These are phyloP conservation scores for Chrysosphaeria jannelii DNA, from an alignment of 2,329 filamentous ascomycete species.

Conservation along the genomic window DNA sequence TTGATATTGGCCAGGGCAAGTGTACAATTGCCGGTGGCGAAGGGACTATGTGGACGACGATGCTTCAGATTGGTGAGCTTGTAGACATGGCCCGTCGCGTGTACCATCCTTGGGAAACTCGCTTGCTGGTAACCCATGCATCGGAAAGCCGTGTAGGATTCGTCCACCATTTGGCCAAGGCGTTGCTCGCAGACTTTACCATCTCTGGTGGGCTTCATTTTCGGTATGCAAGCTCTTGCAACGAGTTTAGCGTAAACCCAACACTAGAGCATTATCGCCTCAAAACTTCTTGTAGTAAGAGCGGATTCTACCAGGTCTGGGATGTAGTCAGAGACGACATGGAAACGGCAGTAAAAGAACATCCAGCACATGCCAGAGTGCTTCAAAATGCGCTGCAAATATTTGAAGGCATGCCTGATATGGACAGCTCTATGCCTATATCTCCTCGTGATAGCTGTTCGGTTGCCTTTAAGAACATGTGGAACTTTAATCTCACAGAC, in stretches of 20 bases:
- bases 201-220: slow-evolving; percentile 94
- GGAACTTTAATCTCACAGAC: slow-evolving; percentile 97
- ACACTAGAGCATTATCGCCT: slow-evolving; percentile 94
- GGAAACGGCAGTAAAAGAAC: slow-evolving; percentile 74
- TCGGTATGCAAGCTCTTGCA: slow-evolving; percentile 96
- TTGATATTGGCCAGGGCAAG: slow-evolving; percentile 91
- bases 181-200: slow-evolving; percentile 92
- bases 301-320: slow-evolving; percentile 98
- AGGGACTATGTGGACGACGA: slow-evolving; percentile 97
- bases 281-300: slow-evolving; percentile 90
- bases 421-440: too few species aligned
- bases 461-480: slow-evolving; percentile 99
- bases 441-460: too few species aligned
- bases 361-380: slow-evolving; percentile 77
- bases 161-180: slow-evolving; percentile 89
- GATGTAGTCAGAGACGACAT: slow-evolving; percentile 94
- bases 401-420: slow-evolving; percentile 93
- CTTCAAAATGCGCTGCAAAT: slow-evolving; percentile 74
- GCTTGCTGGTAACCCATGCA: slow-evolving; percentile 86
- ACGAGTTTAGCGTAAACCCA: slow-evolving; percentile 97
- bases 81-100: slow-evolving; percentile 95
- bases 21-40: slow-evolving; percentile 96
- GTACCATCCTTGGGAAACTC: slow-evolving; percentile 91
- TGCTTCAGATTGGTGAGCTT: slow-evolving; percentile 91
- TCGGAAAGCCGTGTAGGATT: slow-evolving; percentile 91